A percentile compares a stretch with the other conserved stretches of the same genome.
phyloP scores from a whole-genome alignment of 306 rosid species.

The Inga laurina region DNA sequence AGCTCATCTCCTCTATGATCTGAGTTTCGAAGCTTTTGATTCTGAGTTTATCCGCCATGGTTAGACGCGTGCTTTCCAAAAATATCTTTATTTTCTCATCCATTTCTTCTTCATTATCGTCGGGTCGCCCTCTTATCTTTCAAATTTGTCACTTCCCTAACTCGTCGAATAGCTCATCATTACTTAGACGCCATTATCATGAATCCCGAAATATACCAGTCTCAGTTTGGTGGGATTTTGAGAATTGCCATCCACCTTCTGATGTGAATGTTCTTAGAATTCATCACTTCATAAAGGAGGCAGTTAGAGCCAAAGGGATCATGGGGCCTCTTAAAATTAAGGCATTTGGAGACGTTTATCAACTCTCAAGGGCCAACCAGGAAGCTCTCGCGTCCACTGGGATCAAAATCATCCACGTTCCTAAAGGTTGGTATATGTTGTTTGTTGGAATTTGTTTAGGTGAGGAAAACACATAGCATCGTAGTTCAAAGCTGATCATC shows the following conservation, averaged over 20 bases:
- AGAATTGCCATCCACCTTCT: conserved; percentile 63
- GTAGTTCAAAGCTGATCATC: not conserved
- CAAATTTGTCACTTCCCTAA: not conserved
- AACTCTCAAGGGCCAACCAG: conserved; percentile 60
- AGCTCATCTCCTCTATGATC: not conserved
- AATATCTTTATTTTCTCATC: not conserved
- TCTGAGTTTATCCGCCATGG: not conserved
- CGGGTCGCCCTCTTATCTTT: not conserved
- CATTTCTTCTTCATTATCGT: not conserved
- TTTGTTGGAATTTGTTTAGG: not conserved
- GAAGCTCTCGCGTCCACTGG: conserved; percentile 77
- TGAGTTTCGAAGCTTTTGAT: not conserved
- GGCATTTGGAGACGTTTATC: conserved; percentile 74
- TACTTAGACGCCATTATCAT: conserved; percentile 47
- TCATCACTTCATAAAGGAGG: conserved; percentile 52
- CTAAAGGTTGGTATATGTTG: conserved; percentile 44
- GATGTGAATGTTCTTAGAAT: conserved; percentile 49
- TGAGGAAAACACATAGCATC: not conserved
- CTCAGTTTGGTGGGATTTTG: conserved; percentile 97
- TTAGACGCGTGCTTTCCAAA: not conserved
- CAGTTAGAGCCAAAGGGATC: conserved; percentile 75
- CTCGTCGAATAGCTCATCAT: conserved; percentile 16
- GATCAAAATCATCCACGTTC: conserved; percentile 68
- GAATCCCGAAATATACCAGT: conserved; percentile 68
- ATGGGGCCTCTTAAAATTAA: conserved; percentile 76